Base-by-base conservation (phyloP, 2,329 filamentous ascomycete genomes). In the Colletotrichum ledebouriae region DNA sequence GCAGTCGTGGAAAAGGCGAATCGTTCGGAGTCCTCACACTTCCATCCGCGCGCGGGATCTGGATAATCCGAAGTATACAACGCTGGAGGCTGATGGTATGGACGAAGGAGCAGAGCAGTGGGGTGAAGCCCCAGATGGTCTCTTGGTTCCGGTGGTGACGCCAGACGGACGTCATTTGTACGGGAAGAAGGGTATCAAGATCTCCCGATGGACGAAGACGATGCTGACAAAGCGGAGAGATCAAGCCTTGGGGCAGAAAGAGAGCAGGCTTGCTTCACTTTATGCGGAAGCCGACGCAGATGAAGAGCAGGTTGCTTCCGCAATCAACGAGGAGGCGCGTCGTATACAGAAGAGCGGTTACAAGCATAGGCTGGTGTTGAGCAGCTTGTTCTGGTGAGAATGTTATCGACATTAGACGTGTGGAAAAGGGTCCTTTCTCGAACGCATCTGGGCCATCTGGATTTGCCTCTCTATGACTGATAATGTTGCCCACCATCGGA, bases 191-290 rank as follows among this genome's bases (percentile, higher is more conserved):
- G 4, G 52, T 34, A 10, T 50, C 67, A 5, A 42, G 39, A n/a
- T 29, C 9, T 29, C 29, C 29, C 52, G 64, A 12, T 20, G 34
- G 42, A 67, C 44, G 0, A 61, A 55, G 39, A 44, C 34, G 29
- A 57, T 57, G 42, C 63, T 69, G 11, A 57, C 63, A 11, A 46
- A 63, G 29, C 63, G 67, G 33, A 60, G 37, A n/a, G 50, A 67
- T 15, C 10, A 13, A 3, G 17, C 22, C 2, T 67, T 69, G 12
- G 67, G 67, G 2, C 25, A 62, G 29, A 17, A 34, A 12, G 66
- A 69, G 55, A 44, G 33, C 37, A 52, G 20, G 0, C 52, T 55
- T 11, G 17, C n/a, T 55, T 39, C n/a, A 47, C 47, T 13, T 25
- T 11, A 22, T n/a, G 15, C 13, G 22, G 47, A 22, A 5, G 22